Evolutionary conservation across 164 flowering plant genomes (phyloP).

Genomic region (Houttuynia cordata): DNA sequence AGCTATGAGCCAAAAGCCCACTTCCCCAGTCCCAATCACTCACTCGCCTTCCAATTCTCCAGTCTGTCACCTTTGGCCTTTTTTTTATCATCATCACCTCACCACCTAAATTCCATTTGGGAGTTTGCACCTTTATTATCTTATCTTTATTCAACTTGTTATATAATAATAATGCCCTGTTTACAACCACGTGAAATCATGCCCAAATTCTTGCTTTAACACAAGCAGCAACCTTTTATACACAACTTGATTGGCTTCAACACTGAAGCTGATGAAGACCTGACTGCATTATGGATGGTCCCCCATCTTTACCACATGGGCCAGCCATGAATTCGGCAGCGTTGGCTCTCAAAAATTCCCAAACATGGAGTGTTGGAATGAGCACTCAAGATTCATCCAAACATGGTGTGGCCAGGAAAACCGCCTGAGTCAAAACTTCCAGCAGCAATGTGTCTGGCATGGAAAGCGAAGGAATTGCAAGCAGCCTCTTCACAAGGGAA

Average conservation of each 20-base stretch:
- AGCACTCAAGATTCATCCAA: too few species aligned
- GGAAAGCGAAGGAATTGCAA: neutral
- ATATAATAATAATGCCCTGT: neutral
- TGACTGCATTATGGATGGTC: neutral
- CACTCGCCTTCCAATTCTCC: neutral
- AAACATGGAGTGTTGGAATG: too few species aligned
- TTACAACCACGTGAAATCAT: neutral
- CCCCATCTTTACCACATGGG: neutral
- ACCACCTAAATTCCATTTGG: neutral
- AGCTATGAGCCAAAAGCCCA: too few species aligned
- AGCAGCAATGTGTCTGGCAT: neutral
- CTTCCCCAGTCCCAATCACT: too few species aligned
- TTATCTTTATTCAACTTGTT: neutral
- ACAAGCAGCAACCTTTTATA: too few species aligned
- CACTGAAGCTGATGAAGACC: neutral
- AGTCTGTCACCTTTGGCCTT: neutral
- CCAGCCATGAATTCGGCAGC: neutral
- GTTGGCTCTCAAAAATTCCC: neutral
- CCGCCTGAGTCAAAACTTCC: neutral
- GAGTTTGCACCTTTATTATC: neutral
- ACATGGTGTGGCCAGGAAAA: neutral
- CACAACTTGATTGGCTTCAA: neutral
- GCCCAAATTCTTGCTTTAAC: too few species aligned
- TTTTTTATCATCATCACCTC: neutral
- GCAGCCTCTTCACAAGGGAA: neutral